A percentile compares a stretch with the other conserved stretches of the same genome.
These are phyloP conservation scores for Bruguiera parviflora DNA, from an alignment of 345 rosid genomes.

Conservation along the genomic window DNA sequence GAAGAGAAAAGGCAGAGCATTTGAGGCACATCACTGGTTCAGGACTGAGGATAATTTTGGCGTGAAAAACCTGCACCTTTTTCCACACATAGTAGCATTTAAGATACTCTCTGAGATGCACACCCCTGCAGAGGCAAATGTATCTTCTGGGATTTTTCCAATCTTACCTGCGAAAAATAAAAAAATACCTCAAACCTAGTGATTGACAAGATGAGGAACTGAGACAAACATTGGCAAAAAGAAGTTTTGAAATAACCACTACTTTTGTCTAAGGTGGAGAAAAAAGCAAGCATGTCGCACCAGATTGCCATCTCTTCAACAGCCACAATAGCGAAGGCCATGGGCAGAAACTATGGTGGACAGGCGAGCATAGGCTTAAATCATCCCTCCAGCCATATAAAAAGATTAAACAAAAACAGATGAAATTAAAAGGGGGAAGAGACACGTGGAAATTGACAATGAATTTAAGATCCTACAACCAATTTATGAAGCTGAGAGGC, in stretches of 20 bases:
- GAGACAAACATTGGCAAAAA: not conserved
- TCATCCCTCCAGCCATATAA: slow-evolving; percentile 33
- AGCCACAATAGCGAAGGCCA: slow-evolving; percentile 30
- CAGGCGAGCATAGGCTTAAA: not conserved
- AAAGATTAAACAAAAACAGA: slow-evolving; percentile 18
- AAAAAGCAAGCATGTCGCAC: slow-evolving; percentile 28
- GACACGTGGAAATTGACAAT: slow-evolving; percentile 14
- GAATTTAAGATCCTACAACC: slow-evolving; percentile 18
- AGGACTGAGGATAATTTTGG: too few species aligned
- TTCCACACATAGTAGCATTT: too few species aligned
- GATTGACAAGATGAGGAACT: not conserved
- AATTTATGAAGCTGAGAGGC: slow-evolving; percentile 5
- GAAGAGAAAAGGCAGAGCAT: too few species aligned
- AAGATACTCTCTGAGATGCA: not conserved
- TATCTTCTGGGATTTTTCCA: not conserved
- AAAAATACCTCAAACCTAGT: slow-evolving; percentile 7
- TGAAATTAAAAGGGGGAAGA: slow-evolving; percentile 21
- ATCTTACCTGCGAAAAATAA: slow-evolving; percentile 10
- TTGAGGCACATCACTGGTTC: too few species aligned
- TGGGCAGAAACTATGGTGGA: slow-evolving; percentile 19
- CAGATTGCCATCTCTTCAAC: slow-evolving; percentile 32
- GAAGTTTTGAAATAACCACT: slow-evolving; percentile 15
- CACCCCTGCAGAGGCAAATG: not conserved
- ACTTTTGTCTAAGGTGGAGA: slow-evolving; percentile 4
- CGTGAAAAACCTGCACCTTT: too few species aligned